Conservation (phyloP, 2,329 filamentous ascomycete genomes). For the Botryosphaeria agaves region DNA sequence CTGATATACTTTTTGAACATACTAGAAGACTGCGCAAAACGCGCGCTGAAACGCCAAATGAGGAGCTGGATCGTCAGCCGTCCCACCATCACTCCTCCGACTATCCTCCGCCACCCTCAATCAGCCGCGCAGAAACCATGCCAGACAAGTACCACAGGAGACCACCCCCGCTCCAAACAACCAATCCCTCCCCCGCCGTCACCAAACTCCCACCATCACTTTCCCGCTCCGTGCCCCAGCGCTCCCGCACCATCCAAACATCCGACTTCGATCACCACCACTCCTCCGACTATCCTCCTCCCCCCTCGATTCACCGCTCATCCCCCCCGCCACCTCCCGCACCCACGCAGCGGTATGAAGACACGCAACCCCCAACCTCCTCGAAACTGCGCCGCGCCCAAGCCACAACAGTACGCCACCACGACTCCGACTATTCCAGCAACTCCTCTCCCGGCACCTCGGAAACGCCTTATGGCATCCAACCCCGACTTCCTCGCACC, state of each 20-base stretch:
- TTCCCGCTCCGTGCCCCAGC: slow-evolving; percentile 1
- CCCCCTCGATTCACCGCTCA: slow-evolving; percentile 19
- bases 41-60: too few species aligned
- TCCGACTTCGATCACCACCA: slow-evolving; percentile 9
- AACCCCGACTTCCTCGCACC: slow-evolving; percentile 11
- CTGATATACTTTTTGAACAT: slow-evolving; percentile 32
- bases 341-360: slow-evolving; percentile 8
- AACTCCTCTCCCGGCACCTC: slow-evolving; percentile 8
- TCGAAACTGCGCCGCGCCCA: slow-evolving; percentile 13
- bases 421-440: slow-evolving; percentile 9
- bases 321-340: slow-evolving; percentile 9
- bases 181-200: background rate
- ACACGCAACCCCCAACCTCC: slow-evolving; percentile 5
- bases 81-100: too few species aligned
- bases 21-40: slow-evolving; percentile 28
- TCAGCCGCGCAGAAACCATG: too few species aligned
- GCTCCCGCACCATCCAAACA: background rate
- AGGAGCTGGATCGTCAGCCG: too few species aligned
- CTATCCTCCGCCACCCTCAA: too few species aligned
- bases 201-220: background rate
- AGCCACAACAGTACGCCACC: slow-evolving; percentile 6
- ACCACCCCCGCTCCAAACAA: slow-evolving; percentile 2
- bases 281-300: slow-evolving; percentile 15
- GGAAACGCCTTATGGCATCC: background rate
- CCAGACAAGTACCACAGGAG: slow-evolving; percentile 10